Conservation (phyloP, 805 yeast species). For the Dipodascopsis tothii region DNA sequence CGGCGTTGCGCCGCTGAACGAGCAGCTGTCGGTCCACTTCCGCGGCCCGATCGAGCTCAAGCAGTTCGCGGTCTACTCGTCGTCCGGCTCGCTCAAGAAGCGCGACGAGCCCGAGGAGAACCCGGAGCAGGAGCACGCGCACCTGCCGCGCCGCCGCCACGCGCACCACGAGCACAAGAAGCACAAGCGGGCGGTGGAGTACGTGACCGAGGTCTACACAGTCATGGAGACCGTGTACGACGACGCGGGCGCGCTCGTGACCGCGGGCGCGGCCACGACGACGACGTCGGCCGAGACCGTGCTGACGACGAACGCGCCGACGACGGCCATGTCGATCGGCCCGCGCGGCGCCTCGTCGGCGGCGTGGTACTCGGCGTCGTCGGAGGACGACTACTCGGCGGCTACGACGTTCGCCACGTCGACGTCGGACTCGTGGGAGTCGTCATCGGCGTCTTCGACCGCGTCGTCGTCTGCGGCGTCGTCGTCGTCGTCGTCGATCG, state of each 20-base stretch:
- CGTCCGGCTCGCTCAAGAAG: conserved; percentile 16
- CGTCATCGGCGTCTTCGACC: conserved; percentile 23
- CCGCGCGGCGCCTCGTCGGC: conserved; percentile 19
- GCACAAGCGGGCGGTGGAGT: conserved; percentile 52
- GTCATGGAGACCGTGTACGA: conserved; percentile 43
- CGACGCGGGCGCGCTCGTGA: conserved; percentile 25
- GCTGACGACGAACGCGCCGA: conserved; percentile 29
- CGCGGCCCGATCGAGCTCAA: conserved; percentile 78
- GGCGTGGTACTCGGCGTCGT: conserved; percentile 1
- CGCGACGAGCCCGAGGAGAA: conserved; percentile 30
- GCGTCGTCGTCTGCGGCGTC: conserved; percentile 23
- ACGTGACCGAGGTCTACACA: conserved; percentile 68
- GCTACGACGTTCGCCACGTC: conserved; percentile 8
- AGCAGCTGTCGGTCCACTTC: conserved; percentile 81
- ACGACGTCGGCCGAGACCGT: conserved; percentile 22
- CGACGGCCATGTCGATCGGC: conserved; percentile 22
- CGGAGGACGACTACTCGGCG: conserved; percentile 14
- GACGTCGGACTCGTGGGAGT: conserved; percentile 24
- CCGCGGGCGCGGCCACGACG: conserved; percentile 25
- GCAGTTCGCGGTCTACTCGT: conserved; percentile 81
- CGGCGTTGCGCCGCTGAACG: conserved; percentile 68
- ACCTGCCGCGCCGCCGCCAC: conserved; percentile 23
- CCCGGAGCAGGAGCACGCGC: conserved; percentile 45
- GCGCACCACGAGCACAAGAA: conserved; percentile 44
- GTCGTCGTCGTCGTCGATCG: conserved; percentile 32